Base-by-base conservation (phyloP, 2,329 filamentous ascomycete genomes). In the Colletotrichum endophyticum region DNA sequence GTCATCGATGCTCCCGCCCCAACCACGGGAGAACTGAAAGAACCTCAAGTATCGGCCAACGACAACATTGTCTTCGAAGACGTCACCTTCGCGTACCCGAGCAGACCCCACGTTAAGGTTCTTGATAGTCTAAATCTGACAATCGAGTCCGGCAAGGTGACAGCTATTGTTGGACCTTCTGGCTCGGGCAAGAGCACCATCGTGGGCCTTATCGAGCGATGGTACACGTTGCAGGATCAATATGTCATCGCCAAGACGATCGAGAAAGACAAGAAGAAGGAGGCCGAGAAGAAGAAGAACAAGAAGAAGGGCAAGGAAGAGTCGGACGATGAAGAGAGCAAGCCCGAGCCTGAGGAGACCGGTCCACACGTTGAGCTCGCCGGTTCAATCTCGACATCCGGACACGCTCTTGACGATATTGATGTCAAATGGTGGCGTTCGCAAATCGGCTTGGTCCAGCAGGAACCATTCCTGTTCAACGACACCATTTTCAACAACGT, bases 181-280 rank as follows among this genome's bases (percentile, higher is more conserved):
- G 94, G 94, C 0, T 92, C 90, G 6, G 94, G 94, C 1, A 96
- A 96, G 82, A 94, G 92, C 67, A 96, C 94, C 0, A 91, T 95
- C 30, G 91, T 95, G 1, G 93, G 92, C 0, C 84, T 96, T 4
- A 86, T 95, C 5, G 92, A 95, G 81, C 87, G 93, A 36, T 95
- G 93, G 93, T 95, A 95, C 81, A 90, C 91, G 3, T 86, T 94
- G 1, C 85, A 89, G 44, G 86, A 89, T 8, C 88, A 92, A 75
- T 84, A 89, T 71, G 79, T 87, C n/a, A 87, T 92, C 32, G 87
- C 86, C 16, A 89, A 88, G 81, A 85, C 88, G 5, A 84, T 88
- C 53, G 88, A 88, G 77, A 86, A 87, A 79, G 86, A 89, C 77
- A 86, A 86, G 80, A 87, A 86, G 79, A 85, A 86, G 66, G 84